Evolutionary conservation across 176 grass and related monocot genomes (phyloP).

Genomic region (Puya raimondii): DNA sequence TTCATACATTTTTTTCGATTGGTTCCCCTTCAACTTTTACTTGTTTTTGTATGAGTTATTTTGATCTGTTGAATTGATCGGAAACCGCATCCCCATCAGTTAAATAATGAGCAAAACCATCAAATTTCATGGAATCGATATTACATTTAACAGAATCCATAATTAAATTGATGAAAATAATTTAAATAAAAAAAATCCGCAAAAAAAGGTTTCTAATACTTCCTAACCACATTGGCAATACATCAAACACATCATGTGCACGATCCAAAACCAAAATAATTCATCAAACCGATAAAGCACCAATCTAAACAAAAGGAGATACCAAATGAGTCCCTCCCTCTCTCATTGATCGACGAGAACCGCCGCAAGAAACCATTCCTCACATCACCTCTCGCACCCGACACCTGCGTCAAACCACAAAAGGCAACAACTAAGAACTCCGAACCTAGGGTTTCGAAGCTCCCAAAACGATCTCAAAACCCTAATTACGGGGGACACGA

Average conservation of each 20-base stretch:
- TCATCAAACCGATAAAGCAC: not conserved
- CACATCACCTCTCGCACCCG: not conserved
- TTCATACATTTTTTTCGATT: no score
- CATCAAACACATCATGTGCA: not conserved
- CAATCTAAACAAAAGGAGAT: not conserved
- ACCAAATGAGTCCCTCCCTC: conserved; percentile 3
- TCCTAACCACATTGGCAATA: no score
- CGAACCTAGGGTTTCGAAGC: not conserved
- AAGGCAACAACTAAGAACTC: not conserved
- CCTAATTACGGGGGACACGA: no score
- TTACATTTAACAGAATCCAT: no score
- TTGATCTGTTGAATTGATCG: no score
- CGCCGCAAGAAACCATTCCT: conserved; percentile 12
- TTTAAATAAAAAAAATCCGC: not conserved
- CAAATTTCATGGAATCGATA: no score
- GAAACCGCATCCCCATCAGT: no score
- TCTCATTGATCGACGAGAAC: conserved; percentile 33
- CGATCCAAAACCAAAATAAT: not conserved
- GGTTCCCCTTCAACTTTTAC: no score
- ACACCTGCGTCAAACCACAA: not conserved
- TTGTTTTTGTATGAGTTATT: no score
- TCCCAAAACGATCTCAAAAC: not conserved
- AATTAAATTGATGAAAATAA: not conserved
- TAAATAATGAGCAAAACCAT: no score
- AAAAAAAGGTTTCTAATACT: not conserved